A percentile compares a stretch with the other conserved stretches of the same genome.
Conservation (phyloP, 768 basidiomycete species). For the Sistotremastrum niveocremeum region DNA sequence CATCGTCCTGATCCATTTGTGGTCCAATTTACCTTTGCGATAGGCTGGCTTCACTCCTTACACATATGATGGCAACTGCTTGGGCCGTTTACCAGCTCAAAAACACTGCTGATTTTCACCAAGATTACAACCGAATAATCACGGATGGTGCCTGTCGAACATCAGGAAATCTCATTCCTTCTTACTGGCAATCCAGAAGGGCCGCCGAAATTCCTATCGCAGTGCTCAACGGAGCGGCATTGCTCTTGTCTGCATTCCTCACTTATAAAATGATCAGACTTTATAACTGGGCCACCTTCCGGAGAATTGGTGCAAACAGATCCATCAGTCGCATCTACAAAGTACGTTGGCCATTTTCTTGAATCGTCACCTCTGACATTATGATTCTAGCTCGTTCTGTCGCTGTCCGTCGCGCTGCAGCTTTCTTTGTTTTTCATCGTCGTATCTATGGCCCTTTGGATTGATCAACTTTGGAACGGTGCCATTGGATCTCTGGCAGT, state of each 20-base stretch:
- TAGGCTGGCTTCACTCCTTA: constrained; percentile 52
- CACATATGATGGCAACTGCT: constrained; percentile 57
- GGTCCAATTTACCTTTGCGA: background rate
- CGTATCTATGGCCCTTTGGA: constrained; percentile 56
- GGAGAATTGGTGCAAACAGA: constrained; percentile 65
- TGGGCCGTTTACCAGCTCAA: constrained; percentile 62
- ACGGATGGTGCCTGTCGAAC: constrained; percentile 52
- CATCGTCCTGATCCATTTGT: background rate
- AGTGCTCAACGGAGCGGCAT: constrained; percentile 43
- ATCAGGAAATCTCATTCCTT: constrained; percentile 34
- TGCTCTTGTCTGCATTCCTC: constrained; percentile 47
- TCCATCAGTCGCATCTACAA: constrained; percentile 66
- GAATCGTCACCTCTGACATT: background rate
- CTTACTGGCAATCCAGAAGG: constrained; percentile 50
- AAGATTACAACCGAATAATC: constrained; percentile 40
- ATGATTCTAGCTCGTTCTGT: constrained; percentile 32
- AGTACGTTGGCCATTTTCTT: no score
- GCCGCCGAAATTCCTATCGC: constrained; percentile 52
- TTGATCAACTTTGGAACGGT: constrained; percentile 63
- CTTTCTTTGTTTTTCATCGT: constrained; percentile 69
- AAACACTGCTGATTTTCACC: constrained; percentile 44
- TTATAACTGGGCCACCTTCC: constrained; percentile 66
- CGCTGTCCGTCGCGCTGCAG: constrained; percentile 59
- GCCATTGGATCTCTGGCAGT: constrained; percentile 40
- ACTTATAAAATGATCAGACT: constrained; percentile 71